Evolutionary conservation across 2,329 filamentous ascomycete species (phyloP).

Genomic region (Cadophora malorum): DNA sequence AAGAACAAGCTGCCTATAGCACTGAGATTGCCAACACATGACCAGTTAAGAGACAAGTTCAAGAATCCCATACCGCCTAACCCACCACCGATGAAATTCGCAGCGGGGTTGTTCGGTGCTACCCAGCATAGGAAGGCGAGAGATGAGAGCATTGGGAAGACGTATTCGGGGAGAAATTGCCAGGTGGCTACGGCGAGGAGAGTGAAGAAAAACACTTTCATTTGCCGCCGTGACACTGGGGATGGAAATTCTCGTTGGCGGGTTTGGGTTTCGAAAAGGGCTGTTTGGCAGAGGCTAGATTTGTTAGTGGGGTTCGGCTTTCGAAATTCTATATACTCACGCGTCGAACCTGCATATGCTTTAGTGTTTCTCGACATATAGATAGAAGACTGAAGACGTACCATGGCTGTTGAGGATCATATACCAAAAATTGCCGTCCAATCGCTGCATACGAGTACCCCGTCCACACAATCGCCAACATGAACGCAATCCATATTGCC

Average conservation of each 20-base stretch:
- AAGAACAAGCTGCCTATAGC: constrained; percentile 56
- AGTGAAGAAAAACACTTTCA: constrained; percentile 61
- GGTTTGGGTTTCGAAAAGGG: constrained; percentile 63
- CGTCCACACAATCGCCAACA: constrained; percentile 63
- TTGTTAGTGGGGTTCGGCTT: neutral
- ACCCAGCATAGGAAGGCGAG: constrained; percentile 70
- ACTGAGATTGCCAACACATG: constrained; percentile 57
- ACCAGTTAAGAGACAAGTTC: constrained; percentile 66
- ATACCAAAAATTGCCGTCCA: constrained; percentile 61
- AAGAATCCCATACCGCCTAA: constrained; percentile 68
- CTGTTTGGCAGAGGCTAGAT: constrained; percentile 56
- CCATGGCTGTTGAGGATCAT: constrained; percentile 63
- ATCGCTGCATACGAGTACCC: constrained; percentile 66
- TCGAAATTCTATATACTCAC: constrained; percentile 34
- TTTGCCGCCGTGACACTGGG: constrained; percentile 57
- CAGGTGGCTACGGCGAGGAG: constrained; percentile 61
- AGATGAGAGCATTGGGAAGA: constrained; percentile 64
- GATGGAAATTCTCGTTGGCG: constrained; percentile 58
- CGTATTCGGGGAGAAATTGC: constrained; percentile 67
- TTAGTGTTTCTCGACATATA: constrained; percentile 24
- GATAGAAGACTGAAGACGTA: constrained; percentile 35
- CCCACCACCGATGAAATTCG: constrained; percentile 66
- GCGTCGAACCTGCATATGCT: constrained; percentile 52
- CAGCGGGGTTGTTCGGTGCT: constrained; percentile 60
- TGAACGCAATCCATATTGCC: constrained; percentile 63